Conservation (phyloP, 257 asterid genomes). For the Fraxinus quadrangulata region DNA sequence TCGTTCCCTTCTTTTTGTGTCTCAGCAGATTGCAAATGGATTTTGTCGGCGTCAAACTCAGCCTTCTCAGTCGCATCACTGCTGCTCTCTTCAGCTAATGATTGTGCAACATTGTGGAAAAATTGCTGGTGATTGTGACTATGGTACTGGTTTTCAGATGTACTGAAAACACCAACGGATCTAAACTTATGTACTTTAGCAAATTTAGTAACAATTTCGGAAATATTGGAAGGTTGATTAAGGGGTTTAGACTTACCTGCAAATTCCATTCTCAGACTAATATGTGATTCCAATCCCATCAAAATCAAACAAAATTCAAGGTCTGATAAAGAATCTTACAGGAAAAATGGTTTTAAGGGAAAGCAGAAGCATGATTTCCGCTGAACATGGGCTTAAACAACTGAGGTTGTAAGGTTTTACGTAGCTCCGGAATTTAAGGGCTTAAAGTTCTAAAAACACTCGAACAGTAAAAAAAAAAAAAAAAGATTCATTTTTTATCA, state of each 20-base stretch:
- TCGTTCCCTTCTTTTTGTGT: constrained; percentile 29
- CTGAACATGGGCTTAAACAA: constrained; percentile 36
- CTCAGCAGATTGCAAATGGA: constrained; percentile 27
- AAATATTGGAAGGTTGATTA: constrained; percentile 50
- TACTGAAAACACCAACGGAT: constrained; percentile 69
- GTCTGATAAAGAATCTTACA: constrained; percentile 32
- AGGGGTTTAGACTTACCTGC: constrained; percentile 50
- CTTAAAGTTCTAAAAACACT: constrained; percentile 8
- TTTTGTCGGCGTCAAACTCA: constrained; percentile 27
- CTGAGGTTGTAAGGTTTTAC: constrained; percentile 16
- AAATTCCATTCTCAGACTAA: constrained; percentile 45
- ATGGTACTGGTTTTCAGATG: constrained; percentile 36
- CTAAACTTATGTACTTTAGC: constrained; percentile 55
- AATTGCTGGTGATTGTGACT: constrained; percentile 25
- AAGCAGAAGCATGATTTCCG: constrained; percentile 47
- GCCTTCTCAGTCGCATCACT: constrained; percentile 36
- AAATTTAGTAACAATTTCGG: constrained; percentile 49
- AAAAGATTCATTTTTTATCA: background rate
- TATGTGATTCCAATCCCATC: constrained; percentile 43
- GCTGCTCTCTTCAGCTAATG: constrained; percentile 38
- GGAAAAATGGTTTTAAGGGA: constrained; percentile 26
- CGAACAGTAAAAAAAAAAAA: constrained; percentile 8
- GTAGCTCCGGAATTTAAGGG: constrained; percentile 31
- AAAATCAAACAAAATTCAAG: constrained; percentile 31
- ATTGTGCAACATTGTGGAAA: constrained; percentile 20